Percentiles rank a stretch among this genome's conserved stretches.
Conservation (phyloP, 139 green algal genomes). For the Chlamydomonas eustigma region DNA sequence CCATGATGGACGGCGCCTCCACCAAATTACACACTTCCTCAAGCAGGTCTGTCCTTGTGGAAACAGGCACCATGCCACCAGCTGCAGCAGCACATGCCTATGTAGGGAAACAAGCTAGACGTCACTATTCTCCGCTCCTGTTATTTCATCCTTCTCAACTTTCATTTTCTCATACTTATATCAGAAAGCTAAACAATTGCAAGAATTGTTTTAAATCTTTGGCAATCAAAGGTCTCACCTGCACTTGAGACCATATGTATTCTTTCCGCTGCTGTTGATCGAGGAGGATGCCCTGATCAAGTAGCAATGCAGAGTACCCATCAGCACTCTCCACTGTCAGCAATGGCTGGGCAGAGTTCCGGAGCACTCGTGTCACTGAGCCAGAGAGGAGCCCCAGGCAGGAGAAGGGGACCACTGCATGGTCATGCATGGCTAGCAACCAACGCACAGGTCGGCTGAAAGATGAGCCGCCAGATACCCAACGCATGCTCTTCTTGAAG, state of each 20-base stretch:
- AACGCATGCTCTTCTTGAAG: slow-evolving; percentile 94
- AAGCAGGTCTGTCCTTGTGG: slow-evolving; percentile 58
- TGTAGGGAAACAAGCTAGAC: no score
- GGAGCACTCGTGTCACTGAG: slow-evolving; percentile 59
- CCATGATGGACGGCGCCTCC: slow-evolving; percentile 80
- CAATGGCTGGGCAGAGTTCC: slow-evolving; percentile 35
- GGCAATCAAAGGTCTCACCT: not conserved
- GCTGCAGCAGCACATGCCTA: slow-evolving; percentile 12
- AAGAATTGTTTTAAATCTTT: no score
- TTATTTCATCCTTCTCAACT: no score
- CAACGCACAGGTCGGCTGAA: slow-evolving; percentile 92
- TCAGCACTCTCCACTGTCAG: slow-evolving; percentile 38
- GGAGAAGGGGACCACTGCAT: slow-evolving; percentile 61
- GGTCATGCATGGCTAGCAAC: slow-evolving; percentile 91
- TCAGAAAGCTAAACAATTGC: no score
- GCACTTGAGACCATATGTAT: not conserved
- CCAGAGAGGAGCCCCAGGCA: slow-evolving; percentile 51
- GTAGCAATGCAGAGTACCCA: slow-evolving; percentile 60
- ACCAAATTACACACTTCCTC: slow-evolving; percentile 86
- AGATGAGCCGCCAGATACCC: slow-evolving; percentile 50
- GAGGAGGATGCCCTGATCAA: slow-evolving; percentile 11
- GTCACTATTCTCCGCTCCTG: no score
- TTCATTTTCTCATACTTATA: no score
- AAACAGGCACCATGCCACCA: slow-evolving; percentile 54
- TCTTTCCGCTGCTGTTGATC: not conserved